Evolutionary conservation across 2,329 filamentous ascomycete genomes (phyloP).

Genomic region (Talaromyces sp.): DNA sequence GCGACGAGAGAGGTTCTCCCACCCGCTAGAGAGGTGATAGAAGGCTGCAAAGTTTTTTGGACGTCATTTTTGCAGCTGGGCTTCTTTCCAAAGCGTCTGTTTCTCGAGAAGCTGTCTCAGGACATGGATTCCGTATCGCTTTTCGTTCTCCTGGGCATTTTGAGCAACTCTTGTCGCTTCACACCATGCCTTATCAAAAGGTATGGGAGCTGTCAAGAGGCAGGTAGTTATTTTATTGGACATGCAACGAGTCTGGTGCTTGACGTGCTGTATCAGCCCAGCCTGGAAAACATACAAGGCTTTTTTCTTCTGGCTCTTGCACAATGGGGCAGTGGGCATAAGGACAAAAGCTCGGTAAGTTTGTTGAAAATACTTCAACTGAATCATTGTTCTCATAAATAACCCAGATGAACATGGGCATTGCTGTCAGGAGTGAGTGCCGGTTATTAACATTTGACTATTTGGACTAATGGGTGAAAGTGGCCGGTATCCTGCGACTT

Average conservation of each 20-base stretch:
- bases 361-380: no score
- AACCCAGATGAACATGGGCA: not conserved
- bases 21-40: not conserved
- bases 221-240: not conserved
- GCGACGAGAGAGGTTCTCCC: not conserved
- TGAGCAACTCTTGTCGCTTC: constrained; percentile 4
- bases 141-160: not conserved
- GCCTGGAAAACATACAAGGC: not conserved
- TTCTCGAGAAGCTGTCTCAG: not conserved
- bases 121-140: not conserved
- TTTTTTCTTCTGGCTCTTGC: not conserved
- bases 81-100: not conserved
- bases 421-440: not conserved
- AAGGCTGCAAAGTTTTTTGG: not conserved
- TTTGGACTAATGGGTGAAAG: not conserved
- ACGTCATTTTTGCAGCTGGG: not conserved
- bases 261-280: not conserved
- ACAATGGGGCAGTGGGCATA: not conserved
- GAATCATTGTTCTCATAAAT: not conserved
- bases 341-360: not conserved
- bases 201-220: not conserved
- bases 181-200: not conserved
- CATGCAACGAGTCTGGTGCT: not conserved
- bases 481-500: not conserved
- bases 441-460: not conserved